Conservation (phyloP, 305 asterid genomes). For the Withania somnifera region DNA sequence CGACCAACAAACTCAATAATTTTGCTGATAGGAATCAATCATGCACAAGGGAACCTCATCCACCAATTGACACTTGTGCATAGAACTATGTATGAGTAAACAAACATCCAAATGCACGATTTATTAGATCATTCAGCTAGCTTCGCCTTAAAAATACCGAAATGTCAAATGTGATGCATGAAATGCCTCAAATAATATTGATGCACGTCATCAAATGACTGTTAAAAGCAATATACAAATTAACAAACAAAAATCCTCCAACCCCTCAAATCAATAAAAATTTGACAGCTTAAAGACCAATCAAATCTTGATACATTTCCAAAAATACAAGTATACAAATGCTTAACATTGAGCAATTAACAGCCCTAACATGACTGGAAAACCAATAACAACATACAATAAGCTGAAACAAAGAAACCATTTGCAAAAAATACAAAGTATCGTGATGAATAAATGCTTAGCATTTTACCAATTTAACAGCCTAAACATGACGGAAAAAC, state of each 20-base stretch:
- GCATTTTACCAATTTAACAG: not conserved
- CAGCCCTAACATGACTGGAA: not conserved
- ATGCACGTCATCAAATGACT: not conserved
- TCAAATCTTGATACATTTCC: not conserved
- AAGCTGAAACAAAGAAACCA: not conserved
- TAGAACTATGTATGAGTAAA: not conserved
- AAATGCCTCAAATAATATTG: not conserved
- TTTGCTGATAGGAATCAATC: not conserved
- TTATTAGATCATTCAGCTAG: not conserved
- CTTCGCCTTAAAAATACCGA: not conserved
- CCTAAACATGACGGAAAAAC: not conserved
- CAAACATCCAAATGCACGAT: not conserved
- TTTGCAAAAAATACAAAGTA: not conserved
- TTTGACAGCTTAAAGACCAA: not conserved
- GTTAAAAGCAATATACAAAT: not conserved
- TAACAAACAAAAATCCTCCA: not conserved
- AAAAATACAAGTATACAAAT: not conserved
- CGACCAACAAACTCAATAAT: not conserved
- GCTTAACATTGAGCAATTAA: not conserved
- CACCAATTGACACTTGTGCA: not conserved
- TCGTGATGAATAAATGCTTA: not conserved
- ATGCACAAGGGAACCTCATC: not conserved
- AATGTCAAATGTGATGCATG: not conserved
- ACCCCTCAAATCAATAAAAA: not conserved
- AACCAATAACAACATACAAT: not conserved